Evolutionary conservation across 331 rosid species (phyloP), one percentile per base, ranked within the genome.

Genomic region (Ulmus americana): DNA sequence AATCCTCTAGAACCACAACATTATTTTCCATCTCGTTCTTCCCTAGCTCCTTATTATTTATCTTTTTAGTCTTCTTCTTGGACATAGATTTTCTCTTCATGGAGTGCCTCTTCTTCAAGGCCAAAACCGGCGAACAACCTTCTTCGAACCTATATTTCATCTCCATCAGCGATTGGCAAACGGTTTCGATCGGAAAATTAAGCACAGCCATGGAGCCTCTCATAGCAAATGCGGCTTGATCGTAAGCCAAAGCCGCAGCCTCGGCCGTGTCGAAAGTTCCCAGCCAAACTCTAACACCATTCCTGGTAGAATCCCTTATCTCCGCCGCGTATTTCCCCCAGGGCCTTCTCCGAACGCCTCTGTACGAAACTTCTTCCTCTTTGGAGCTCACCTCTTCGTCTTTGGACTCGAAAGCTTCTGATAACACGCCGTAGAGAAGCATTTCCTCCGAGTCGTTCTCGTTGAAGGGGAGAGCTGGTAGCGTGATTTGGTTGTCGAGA

Each of bases 321-420:
- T 85, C 90, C 1, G 90, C 87, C 1, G 85, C 90, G 16, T 39
- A 84, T 45, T 84, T 84, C 13, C 90, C 90, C 90, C 90, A 85
- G 1, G 85, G 87, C 74, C 85, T 58, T 72, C 79, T 66, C 44
- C 87, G 40, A 0, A 85, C 90, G 6, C 90, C 90, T 68, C 90
- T 59, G 53, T 77, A 82, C 0, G 78, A 43, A 8, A 63, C 13
- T 41, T 18, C 70, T 40, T 41, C 43, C 5, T 74, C 41, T 8
- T 48, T 59, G 38, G 85, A 77, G 57, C 58, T 72, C 65, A 70
- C 86, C 64, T 72, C 83, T 40, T 73, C 80, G 53, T 48, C 11
- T 35, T 56, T 6, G 15, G 12, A 5, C 61, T 56, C 43, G 61
- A 56, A 42, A 3, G 61, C 74, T 47, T 76, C 67, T 4, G 68